Base-by-base conservation (phyloP, 1,284 basidiomycete species). In the Cronartium quercuum region DNA sequence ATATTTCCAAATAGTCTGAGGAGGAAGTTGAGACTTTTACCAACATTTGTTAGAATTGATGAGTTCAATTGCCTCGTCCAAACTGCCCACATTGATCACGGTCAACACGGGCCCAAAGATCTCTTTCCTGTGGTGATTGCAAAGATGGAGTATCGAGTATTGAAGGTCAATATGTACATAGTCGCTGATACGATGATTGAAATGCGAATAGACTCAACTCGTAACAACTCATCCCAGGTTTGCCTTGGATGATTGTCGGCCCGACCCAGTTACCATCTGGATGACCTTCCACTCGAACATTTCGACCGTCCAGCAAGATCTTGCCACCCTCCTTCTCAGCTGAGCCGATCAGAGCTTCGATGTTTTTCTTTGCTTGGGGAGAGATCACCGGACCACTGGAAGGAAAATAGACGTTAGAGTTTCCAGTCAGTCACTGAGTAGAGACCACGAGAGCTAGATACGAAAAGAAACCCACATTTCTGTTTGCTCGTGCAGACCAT, bases 191-290 rank as follows among this genome's bases (percentile, higher is more conserved):
- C 21, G 44, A 34, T 24, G 1, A 29, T 37, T 34, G 51, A 29
- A 10, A 51, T 62, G 21, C 12, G 58, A 13, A 21, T n/a, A 24
- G 13, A 61, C 58, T 61, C 75, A 78, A 93, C 92, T 88, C 85
- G 84, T 98, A 98, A 78, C 90, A 92, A 76, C 85, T 86, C 94
- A 97, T 96, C 18, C 85, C 86, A 6, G 90, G 90, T 21, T 85
- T 86, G 6, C 88, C 91, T 82, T 95, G 89, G 76, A 98, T 86
- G 68, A 98, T 85, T 3, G 94, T 95, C 0, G 95, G 94, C 3
- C 94, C 95, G 77, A 98, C 88, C 82, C 95, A 98, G 84, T 97
- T 98, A 41, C 95, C 95, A 70, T 91, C 83, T 6, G 91, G 90
- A 82, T 94, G 98, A 0, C 86, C 88, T 4, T 88, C 83, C 2